Base-by-base conservation (phyloP, 345 rosid genomes). In the Lepidium sativum region DNA sequence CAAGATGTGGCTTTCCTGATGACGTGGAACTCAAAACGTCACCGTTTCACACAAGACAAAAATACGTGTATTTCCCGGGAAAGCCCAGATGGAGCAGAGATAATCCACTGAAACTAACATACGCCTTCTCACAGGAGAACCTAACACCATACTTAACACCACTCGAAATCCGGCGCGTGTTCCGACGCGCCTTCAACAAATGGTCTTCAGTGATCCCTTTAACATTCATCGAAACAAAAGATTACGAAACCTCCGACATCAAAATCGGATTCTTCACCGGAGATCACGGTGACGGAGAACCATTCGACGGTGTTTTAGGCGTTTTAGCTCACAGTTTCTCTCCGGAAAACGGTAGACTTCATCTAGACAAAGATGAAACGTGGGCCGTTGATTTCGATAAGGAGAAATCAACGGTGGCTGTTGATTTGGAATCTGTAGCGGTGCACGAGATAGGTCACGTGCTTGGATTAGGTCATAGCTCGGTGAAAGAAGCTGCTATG, bases 261-360 rank as follows among this genome's bases (percentile, higher is more conserved):
- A 87, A 75, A 44, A 85, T 89, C 54, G 95, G 91, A 51, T 92
- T 87, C 60, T 89, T 84, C 69, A 39, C 66, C 20, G 97, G 95
- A 0, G 97, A 92, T 48, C 97, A 89, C 73, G 97, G 97, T 6
- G 95, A 89, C 17, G 97, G 97, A 9, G 86, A 92, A 67, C 79
- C 95, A 18, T 92, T 89, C 20, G 98, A 92, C 68, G 98, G 97
- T 6, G 88, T 84, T 13, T 71, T 85, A 6, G 98, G 96, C 4
- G 84, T 92, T 18, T 54, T 82, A 48, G 98, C 91, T 0, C 95
- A 85, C 34, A 84, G 95, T 29, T 92, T 89, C 69, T 86, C 96
- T 1, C 92, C 98, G 1, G 95, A 89, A 67, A 85, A 75, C 60
- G 95, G 95, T 60, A 84, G 49, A 76, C 59, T 92, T 40, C 98